Evolutionary conservation across 2,329 filamentous ascomycete genomes (phyloP).

Genomic region (Parastagonospora nodorum): DNA sequence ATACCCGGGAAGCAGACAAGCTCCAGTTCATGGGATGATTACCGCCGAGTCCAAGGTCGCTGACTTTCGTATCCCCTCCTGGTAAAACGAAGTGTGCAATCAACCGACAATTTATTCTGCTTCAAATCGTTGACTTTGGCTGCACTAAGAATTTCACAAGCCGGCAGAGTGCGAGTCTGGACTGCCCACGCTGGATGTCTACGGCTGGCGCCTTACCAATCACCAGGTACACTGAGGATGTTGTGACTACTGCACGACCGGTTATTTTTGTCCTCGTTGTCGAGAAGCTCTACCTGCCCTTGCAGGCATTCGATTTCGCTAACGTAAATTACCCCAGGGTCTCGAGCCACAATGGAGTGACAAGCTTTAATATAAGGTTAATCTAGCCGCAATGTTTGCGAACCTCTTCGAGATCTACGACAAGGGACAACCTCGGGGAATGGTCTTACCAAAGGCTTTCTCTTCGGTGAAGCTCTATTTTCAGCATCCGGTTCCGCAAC

Average conservation of each 20-base stretch:
- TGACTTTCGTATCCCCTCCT: constrained; percentile 17
- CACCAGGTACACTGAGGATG: constrained; percentile 15
- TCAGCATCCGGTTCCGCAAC: constrained; percentile 31
- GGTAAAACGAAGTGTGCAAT: constrained; percentile 36
- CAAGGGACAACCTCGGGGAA: constrained; percentile 30
- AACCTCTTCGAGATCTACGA: constrained; percentile 41
- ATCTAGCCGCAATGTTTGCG: constrained; percentile 44
- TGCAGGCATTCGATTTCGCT: constrained; percentile 35
- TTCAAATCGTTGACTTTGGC: constrained; percentile 21
- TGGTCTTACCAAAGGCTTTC: constrained; percentile 19
- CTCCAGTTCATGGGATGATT: constrained; percentile 1
- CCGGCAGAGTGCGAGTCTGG: constrained; percentile 31
- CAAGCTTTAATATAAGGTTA: constrained; percentile 50
- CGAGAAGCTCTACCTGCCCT: constrained; percentile 30
- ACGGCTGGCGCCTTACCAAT: constrained; percentile 8
- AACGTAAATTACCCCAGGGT: constrained; percentile 31
- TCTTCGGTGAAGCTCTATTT: constrained; percentile 26
- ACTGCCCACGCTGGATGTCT: constrained; percentile 20
- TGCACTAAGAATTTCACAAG: constrained; percentile 22
- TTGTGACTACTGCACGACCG: constrained; percentile 18
- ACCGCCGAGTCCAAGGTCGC: constrained; percentile 21
- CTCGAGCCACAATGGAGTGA: constrained; percentile 31
- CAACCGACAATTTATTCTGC: constrained; percentile 40
- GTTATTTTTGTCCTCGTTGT: constrained; percentile 36
- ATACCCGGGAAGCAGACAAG: background rate